phyloP scores from a whole-genome alignment of 1,284 basidiomycete species.

The Puccinia triticina region DNA sequence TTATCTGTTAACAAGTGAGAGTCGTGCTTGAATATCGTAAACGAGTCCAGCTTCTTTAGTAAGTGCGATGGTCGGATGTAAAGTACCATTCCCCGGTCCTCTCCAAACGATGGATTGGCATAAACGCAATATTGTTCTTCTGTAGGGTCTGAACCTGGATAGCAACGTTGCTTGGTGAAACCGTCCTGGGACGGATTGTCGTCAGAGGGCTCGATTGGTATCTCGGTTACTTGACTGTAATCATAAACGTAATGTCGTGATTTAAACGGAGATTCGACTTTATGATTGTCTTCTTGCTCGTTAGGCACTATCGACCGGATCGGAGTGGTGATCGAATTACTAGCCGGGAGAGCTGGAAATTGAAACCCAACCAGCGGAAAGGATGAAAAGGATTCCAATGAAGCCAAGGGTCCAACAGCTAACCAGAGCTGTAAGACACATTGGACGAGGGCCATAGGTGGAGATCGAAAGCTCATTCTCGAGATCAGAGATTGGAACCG shows the following conservation, averaged over 20 bases:
- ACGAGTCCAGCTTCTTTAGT: not conserved
- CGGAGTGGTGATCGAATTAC: not conserved
- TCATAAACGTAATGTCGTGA: conserved; percentile 13
- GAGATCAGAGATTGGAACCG: not conserved
- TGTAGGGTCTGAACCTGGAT: not conserved
- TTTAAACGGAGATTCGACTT: conserved; percentile 12
- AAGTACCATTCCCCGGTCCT: conserved; percentile 39
- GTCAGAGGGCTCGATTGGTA: not conserved
- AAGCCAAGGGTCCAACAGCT: not conserved
- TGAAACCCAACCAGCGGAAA: conserved; percentile 22
- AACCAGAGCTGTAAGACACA: not conserved
- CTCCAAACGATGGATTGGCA: conserved; percentile 30
- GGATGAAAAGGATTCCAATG: not conserved
- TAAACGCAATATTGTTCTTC: conserved; percentile 32
- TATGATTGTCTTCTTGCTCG: not conserved
- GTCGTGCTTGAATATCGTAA: conserved; percentile 17
- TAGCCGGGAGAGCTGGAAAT: not conserved
- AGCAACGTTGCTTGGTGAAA: conserved; percentile 41
- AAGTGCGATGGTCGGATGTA: conserved; percentile 38
- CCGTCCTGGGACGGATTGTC: conserved; percentile 36
- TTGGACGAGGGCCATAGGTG: not conserved
- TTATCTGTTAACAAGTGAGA: conserved; percentile 13
- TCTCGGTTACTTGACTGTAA: not conserved
- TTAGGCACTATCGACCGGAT: not conserved
- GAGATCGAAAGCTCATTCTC: conserved; percentile 5